Evolutionary conservation across 768 basidiomycete genomes (phyloP), one percentile per base, ranked within the genome.

Genomic region (Termitomyces sp.): DNA sequence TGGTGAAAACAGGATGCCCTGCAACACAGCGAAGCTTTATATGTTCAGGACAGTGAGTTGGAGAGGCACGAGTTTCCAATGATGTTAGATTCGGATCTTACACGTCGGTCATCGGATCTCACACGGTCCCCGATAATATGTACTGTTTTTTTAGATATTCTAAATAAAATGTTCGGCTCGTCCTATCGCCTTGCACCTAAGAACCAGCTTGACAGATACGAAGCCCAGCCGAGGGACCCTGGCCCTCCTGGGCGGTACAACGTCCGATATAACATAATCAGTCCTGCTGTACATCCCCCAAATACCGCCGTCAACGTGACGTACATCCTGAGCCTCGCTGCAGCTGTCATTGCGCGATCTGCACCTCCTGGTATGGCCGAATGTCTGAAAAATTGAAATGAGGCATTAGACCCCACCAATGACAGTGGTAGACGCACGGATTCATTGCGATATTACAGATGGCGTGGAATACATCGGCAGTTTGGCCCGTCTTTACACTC

Each of bases 361-460:
- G 82, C 82, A n/a, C 92, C 92, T 39, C 93, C 93, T 61, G 92
- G 93, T 70, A 91, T 89, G 38, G 90, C 82, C 40, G 81, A 74
- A 65, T 83, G 74, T 58, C 89, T 90, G 63, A 24, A 60, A 46
- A 4, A 55, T 53, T 24, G 13, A n/a, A 11, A 48, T 40, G 44
- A 57, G 61, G 35, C 24, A 50, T 50, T 2, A 55, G 12, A 24
- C 20, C 0, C 20, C 33, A 39, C 8, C 16, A 6, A 33, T 51
- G 2, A 55, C 22, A 35, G 1, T 24, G 65, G n/a, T 39, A 54
- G 50, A 86, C 90, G 70, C 71, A 95, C 94, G 94, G 94, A 60
- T 88, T 88, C 82, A 94, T 87, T 7, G 92, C 94, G 69, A 93
- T 87, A 60, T 84, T 77, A 70, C 90, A 92, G 66, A 95, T 90